phyloP scores from a whole-genome alignment of 202 grass and related monocot species.

The Miscanthus sacchariflorus region DNA sequence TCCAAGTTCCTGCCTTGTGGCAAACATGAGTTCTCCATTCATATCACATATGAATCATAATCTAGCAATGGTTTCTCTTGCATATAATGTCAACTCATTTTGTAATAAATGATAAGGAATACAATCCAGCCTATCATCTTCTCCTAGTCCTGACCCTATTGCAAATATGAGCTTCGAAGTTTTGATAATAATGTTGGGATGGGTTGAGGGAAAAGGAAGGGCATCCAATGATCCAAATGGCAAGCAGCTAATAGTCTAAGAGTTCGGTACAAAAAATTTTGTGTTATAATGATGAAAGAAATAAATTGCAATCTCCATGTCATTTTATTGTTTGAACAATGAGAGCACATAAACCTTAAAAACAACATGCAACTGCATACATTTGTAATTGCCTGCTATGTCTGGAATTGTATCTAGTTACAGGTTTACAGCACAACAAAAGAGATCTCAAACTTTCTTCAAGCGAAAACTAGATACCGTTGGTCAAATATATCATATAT shows the following conservation, averaged over 20 bases:
- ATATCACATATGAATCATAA: background rate
- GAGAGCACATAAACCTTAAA: background rate
- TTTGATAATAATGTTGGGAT: background rate
- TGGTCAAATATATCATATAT: background rate
- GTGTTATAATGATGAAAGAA: background rate
- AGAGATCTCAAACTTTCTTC: background rate
- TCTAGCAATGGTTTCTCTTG: background rate
- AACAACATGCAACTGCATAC: background rate
- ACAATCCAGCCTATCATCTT: background rate
- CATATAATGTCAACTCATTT: background rate
- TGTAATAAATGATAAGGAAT: background rate
- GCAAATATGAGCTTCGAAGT: background rate
- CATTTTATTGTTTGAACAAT: conserved; percentile 17
- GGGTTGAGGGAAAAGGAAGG: background rate
- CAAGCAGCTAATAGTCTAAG: background rate
- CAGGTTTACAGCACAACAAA: background rate
- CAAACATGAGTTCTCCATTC: conserved; percentile 6
- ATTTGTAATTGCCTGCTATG: background rate
- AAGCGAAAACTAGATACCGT: background rate
- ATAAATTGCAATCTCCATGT: background rate
- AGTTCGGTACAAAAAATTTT: background rate
- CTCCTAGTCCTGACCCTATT: background rate
- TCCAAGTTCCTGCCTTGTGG: background rate
- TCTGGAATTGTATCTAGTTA: conserved; percentile 2
- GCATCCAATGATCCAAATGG: background rate